Evolutionary conservation across 2,329 filamentous ascomycete species (phyloP).

Genomic region (Arthrobotrys sphaeroides): DNA sequence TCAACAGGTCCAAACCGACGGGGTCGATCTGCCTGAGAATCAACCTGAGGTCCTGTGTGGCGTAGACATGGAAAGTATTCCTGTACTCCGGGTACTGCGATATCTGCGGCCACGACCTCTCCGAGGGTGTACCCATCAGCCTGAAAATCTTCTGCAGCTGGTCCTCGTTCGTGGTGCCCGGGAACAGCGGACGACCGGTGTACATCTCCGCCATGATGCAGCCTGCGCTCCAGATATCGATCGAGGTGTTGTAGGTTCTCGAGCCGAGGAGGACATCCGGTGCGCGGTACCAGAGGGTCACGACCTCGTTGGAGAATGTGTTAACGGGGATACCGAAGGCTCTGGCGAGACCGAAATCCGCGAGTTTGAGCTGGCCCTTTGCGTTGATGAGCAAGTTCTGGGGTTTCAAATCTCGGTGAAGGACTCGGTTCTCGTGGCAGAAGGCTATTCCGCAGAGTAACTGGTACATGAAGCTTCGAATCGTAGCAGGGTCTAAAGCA

Average conservation of each 20-base stretch:
- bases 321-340: conserved; percentile 98
- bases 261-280: conserved; percentile 94
- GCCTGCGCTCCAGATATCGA: conserved; percentile 98
- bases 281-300: conserved; percentile 96
- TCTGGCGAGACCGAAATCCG: conserved; percentile 91
- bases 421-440: conserved; percentile 94
- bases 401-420: conserved; percentile 94
- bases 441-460: conserved; percentile 94
- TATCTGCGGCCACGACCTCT: conserved; percentile 94
- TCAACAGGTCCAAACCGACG: conserved; percentile 84
- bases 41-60: conserved; percentile 85
- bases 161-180: conserved; percentile 97
- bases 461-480: conserved; percentile 99
- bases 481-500: conserved; percentile 84
- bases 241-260: conserved; percentile 98
- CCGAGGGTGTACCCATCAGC: conserved; percentile 96
- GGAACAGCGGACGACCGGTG: conserved; percentile 92
- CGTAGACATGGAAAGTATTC: conserved; percentile 90
- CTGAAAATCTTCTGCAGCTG: conserved; percentile 97
- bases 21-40: conserved; percentile 92
- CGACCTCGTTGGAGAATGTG: conserved; percentile 97
- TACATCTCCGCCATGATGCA: conserved; percentile 99
- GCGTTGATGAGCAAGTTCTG: conserved; percentile 96
- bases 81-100: conserved; percentile 98
- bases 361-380: conserved; percentile 88